Base-by-base conservation (phyloP, 2,329 filamentous ascomycete species). In the Claviceps spartinae region DNA sequence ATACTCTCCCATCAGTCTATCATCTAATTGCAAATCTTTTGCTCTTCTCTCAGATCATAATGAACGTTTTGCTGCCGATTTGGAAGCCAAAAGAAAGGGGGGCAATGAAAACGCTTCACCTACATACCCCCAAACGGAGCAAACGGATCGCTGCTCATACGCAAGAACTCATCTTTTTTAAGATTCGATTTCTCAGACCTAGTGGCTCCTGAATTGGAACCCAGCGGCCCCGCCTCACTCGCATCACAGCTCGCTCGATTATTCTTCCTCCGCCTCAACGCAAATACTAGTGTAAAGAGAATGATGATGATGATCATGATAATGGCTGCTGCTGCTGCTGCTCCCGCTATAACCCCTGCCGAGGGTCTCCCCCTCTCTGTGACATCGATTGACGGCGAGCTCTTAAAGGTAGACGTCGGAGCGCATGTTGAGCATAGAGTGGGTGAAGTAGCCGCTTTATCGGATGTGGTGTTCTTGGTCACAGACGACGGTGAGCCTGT, bases 111-210 rank as follows among this genome's bases (percentile, higher is more conserved):
- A 37, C 4, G 6, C 46, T 36, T 22, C 36, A 54, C 54, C 63
- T 59, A 34, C 30, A 34, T 34, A 73, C 72, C 72, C 64, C 71
- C 70, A 62, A 73, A 73, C 11, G 69, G 65, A 1, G 68, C 69
- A 58, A 74, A 72, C 2, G 70, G 65, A 49, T 72, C 69, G 44
- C 48, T 34, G 5, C 44, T 30, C 24, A 37, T 22, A 34, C 16
- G 37, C 36, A 59, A 16, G 54, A 62, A 7, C 58, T 56, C 1
- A 60, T 54, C 37, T 61, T 61, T 48, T 61, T 54, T 24, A 55
- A 53, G n/a, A 20, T 20, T 41, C 16, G 13, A 18, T 9, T 54
- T 54, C 20, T 54, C 52, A 43, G n/a, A 53, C 7, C 45, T 26
- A 9, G 50, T 36, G 4, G 37, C 14, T 11, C 30, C 26, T 14